Evolutionary conservation across 352 stramenopile genomes (phyloP).

Genomic region (Globisporangium parvum): DNA sequence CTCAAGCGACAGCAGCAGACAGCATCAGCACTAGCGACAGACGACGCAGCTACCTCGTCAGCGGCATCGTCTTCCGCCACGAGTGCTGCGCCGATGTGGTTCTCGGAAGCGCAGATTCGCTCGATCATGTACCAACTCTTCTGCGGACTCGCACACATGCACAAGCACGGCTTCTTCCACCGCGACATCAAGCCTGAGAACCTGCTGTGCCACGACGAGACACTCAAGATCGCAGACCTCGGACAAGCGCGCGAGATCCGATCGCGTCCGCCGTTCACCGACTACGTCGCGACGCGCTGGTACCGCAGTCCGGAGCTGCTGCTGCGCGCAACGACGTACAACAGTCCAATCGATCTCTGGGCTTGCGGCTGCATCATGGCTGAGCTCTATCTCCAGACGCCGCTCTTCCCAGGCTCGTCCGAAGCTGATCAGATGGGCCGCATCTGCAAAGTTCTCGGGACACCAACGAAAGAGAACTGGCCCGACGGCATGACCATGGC

Average conservation of each 20-base stretch:
- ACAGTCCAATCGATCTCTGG: constrained; percentile 80
- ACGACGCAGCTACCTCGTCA: neutral
- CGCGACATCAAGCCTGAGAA: constrained; percentile 83
- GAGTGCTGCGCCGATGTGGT: constrained; percentile 18
- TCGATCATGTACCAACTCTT: constrained; percentile 81
- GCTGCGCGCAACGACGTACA: constrained; percentile 62
- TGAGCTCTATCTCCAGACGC: constrained; percentile 67
- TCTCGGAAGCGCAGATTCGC: constrained; percentile 60
- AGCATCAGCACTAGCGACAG: neutral
- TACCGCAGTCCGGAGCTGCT: constrained; percentile 74
- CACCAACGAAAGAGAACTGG: constrained; percentile 88
- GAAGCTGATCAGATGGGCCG: constrained; percentile 97
- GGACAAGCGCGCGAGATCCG: constrained; percentile 71
- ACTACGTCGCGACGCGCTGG: constrained; percentile 77
- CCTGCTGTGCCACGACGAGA: constrained; percentile 51
- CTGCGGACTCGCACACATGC: constrained; percentile 66
- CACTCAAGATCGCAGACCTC: constrained; percentile 71
- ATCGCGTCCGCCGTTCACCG: constrained; percentile 57
- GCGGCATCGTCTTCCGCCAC: neutral
- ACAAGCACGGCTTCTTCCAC: constrained; percentile 83
- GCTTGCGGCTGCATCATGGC: constrained; percentile 77
- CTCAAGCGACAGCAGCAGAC: constrained; percentile 21
- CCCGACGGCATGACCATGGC: constrained; percentile 85
- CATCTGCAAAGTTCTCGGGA: constrained; percentile 90
- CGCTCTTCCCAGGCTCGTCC: constrained; percentile 75